These are phyloP conservation scores for Leccinum disarticulatum DNA, from an alignment of 768 basidiomycete genomes.

Conservation along the genomic window DNA sequence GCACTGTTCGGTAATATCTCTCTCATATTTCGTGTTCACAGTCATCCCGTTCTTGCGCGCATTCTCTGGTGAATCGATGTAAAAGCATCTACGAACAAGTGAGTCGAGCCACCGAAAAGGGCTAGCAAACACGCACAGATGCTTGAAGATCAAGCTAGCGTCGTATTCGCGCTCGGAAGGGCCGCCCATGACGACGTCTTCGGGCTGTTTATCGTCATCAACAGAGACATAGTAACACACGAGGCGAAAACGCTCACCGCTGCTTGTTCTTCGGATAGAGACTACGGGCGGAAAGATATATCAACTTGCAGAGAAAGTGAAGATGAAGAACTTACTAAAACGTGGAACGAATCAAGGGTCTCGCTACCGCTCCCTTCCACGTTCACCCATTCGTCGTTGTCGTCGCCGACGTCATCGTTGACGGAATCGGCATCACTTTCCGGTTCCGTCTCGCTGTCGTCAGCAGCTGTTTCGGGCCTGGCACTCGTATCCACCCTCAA, in stretches of 20 bases:
- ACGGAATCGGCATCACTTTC: conserved; percentile 71
- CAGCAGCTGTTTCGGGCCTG: conserved; percentile 4
- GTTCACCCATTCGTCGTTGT: conserved; percentile 42
- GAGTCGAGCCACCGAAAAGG: neutral
- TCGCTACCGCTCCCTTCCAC: conserved; percentile 22
- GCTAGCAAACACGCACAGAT: conserved; percentile 55
- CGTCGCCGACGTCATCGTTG: conserved; percentile 48
- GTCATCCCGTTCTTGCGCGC: conserved; percentile 64
- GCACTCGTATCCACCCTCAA: conserved; percentile 48
- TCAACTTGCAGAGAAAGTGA: neutral
- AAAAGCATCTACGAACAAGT: conserved; percentile 65
- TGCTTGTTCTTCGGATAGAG: conserved; percentile 10
- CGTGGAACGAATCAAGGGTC: conserved; percentile 22
- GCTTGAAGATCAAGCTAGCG: conserved; percentile 72
- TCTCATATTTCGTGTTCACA: conserved; percentile 53
- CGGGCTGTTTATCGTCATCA: conserved; percentile 6
- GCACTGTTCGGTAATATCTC: conserved; percentile 55
- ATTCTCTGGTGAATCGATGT: conserved; percentile 80
- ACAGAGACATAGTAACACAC: neutral
- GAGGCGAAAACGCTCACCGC: neutral
- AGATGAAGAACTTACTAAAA: conserved; percentile 4
- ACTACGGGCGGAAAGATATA: conserved; percentile 2
- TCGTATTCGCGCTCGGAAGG: conserved; percentile 77
- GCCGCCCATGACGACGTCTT: conserved; percentile 70
- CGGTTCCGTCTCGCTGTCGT: conserved; percentile 46